Evolutionary conservation across 1,284 basidiomycete genomes (phyloP).

Genomic region (Phellinidium pouzarii): DNA sequence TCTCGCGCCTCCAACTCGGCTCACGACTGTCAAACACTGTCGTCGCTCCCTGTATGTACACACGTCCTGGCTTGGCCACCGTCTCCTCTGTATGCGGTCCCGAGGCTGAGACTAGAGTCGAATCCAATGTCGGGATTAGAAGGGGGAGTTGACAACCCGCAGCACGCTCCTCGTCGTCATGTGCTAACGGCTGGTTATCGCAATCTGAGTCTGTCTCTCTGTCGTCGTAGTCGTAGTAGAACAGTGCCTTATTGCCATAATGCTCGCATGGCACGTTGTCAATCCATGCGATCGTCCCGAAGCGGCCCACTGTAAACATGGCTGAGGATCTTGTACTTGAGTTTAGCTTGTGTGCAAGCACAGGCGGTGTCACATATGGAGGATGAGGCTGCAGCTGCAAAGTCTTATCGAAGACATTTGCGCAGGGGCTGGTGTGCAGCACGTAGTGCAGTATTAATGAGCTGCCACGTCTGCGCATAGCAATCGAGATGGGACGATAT

Average conservation of each 20-base stretch:
- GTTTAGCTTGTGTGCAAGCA: slow-evolving; percentile 29
- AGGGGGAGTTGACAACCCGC: slow-evolving; percentile 7
- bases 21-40: slow-evolving; percentile 41
- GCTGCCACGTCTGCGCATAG: too few relatives aligned
- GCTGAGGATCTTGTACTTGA: slow-evolving; percentile 54
- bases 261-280: slow-evolving; percentile 39
- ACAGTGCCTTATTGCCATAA: too few relatives aligned
- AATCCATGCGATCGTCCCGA: slow-evolving; percentile 58
- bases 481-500: slow-evolving; percentile 39
- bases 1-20: too few relatives aligned
- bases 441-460: slow-evolving; percentile 57
- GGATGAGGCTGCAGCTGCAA: slow-evolving; percentile 38
- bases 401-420: slow-evolving; percentile 1
- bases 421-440: slow-evolving; percentile 25
- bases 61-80: not conserved
- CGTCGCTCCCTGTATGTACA: slow-evolving; percentile 23
- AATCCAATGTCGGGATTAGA: not conserved
- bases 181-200: slow-evolving; percentile 23
- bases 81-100: not conserved
- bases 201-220: slow-evolving; percentile 35
- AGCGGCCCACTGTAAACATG: slow-evolving; percentile 51
- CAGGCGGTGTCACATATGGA: slow-evolving; percentile 30
- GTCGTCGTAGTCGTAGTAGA: not conserved
- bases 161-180: slow-evolving; percentile 12
- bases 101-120: not conserved